Percentiles rank a stretch among this genome's conserved stretches.
phyloP scores from a whole-genome alignment of 495 filamentous ascomycete species.

The Penicillium arizonense region DNA sequence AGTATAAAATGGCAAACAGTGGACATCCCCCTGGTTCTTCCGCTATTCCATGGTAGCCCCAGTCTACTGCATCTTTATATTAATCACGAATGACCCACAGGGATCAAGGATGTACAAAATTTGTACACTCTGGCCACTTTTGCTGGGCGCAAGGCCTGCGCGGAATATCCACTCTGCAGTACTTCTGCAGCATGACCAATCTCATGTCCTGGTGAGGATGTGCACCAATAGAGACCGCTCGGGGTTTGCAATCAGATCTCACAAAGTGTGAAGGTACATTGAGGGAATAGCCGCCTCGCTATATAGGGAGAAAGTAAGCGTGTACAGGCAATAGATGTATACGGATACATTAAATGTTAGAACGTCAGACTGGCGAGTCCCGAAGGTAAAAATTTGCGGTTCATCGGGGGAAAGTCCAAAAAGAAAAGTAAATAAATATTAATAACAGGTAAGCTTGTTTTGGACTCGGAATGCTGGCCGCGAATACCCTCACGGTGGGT shows the following conservation, averaged over 20 bases:
- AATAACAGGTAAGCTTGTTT: constrained; percentile 12
- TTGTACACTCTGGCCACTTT: neutral
- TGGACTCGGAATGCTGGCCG: constrained; percentile 15
- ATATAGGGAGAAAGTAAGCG: too few species aligned
- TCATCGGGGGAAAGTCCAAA: neutral
- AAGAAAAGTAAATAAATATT: neutral
- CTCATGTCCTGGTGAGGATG: constrained; percentile 3
- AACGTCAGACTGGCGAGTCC: neutral
- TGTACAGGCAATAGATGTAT: too few species aligned
- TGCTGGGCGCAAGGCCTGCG: neutral
- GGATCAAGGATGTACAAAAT: constrained; percentile 1
- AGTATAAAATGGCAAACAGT: too few species aligned
- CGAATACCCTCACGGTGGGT: constrained; percentile 18
- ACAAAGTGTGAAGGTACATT: neutral
- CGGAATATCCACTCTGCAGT: constrained; percentile 3
- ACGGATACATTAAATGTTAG: too few species aligned
- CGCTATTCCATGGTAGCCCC: constrained; percentile 6
- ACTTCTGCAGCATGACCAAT: constrained; percentile 11
- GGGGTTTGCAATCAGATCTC: neutral
- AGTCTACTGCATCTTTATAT: constrained; percentile 18
- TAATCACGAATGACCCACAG: constrained; percentile 12
- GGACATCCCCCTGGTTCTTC: constrained; percentile 11
- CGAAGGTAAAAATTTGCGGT: neutral
- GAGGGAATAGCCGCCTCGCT: neutral
- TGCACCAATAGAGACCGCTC: neutral